phyloP scores from a whole-genome alignment of 176 grass and related monocot species.

The Carex littledalei region DNA sequence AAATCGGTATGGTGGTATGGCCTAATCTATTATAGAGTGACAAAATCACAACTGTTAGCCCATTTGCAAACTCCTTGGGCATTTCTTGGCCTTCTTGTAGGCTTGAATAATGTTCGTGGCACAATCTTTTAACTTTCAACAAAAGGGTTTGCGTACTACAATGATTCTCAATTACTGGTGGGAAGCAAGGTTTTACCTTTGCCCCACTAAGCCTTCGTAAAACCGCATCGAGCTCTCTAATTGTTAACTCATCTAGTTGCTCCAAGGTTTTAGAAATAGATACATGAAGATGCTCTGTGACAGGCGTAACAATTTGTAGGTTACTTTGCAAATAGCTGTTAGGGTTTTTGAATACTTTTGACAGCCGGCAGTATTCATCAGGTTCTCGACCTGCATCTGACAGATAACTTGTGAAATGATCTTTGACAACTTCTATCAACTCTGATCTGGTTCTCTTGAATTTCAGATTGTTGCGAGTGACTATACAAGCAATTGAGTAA shows the following conservation, averaged over 20 bases:
- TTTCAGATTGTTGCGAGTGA: conserved; percentile 26
- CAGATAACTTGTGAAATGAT: conserved; percentile 15
- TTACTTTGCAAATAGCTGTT: conserved; percentile 9
- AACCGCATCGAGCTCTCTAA: conserved; percentile 29
- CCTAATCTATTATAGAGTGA: conserved; percentile 27
- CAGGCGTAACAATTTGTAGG: not conserved
- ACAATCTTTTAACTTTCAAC: conserved; percentile 17
- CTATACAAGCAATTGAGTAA: conserved; percentile 24
- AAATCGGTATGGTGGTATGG: conserved; percentile 15
- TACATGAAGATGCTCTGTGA: not conserved
- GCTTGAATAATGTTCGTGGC: not conserved
- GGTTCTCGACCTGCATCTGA: not conserved
- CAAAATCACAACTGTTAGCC: conserved; percentile 31
- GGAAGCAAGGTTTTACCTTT: conserved; percentile 25
- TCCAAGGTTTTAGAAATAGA: conserved; percentile 29
- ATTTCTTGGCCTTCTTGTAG: conserved; percentile 23
- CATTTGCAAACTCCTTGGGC: conserved; percentile 28
- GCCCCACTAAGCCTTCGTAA: conserved; percentile 28
- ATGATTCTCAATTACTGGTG: not conserved
- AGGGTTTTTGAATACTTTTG: conserved; percentile 22
- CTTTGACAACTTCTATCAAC: conserved; percentile 26
- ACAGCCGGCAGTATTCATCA: conserved; percentile 3
- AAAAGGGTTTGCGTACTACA: conserved; percentile 8
- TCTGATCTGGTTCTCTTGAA: conserved; percentile 17
- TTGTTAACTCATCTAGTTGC: conserved; percentile 24